Conservation (phyloP, 257 asterid genomes). For the Solanum bukasovii region DNA sequence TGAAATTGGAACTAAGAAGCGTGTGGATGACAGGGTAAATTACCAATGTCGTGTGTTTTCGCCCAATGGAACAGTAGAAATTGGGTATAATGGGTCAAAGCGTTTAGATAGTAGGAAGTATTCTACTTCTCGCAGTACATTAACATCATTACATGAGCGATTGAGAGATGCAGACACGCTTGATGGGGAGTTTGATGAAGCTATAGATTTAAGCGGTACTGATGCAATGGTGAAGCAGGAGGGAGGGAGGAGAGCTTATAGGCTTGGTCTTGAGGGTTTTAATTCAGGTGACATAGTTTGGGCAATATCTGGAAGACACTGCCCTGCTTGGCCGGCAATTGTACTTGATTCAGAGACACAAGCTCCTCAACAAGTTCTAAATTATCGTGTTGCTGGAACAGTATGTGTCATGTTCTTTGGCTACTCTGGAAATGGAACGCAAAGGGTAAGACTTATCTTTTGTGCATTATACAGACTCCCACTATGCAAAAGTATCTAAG, state of each 20-base stretch:
- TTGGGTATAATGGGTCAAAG: conserved; percentile 28
- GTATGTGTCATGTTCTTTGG: conserved; percentile 86
- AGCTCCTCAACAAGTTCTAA: conserved; percentile 67
- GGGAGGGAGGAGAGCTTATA: conserved; percentile 4
- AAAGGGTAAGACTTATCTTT: conserved; percentile 44
- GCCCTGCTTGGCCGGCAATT: conserved; percentile 97
- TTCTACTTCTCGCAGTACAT: conserved; percentile 28
- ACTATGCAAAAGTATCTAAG: not conserved
- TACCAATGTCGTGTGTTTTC: conserved; percentile 44
- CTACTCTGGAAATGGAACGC: conserved; percentile 90
- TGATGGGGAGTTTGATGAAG: conserved; percentile 44
- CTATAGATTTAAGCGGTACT: conserved; percentile 17
- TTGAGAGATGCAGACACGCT: conserved; percentile 19
- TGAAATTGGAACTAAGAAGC: conserved; percentile 23
- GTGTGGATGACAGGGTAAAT: not conserved
- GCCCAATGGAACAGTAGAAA: conserved; percentile 54
- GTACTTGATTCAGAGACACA: conserved; percentile 78
- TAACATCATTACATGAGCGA: conserved; percentile 25
- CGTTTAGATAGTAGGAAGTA: conserved; percentile 19
- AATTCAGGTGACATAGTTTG: conserved; percentile 77
- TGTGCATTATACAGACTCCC: not conserved
- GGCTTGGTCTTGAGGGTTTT: conserved; percentile 42
- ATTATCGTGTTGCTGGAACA: conserved; percentile 46
- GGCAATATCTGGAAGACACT: conserved; percentile 75
- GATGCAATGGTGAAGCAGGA: conserved; percentile 24